Evolutionary conservation across 768 basidiomycete genomes (phyloP), one percentile per base, ranked within the genome.

Genomic region (Boletellus sp.): DNA sequence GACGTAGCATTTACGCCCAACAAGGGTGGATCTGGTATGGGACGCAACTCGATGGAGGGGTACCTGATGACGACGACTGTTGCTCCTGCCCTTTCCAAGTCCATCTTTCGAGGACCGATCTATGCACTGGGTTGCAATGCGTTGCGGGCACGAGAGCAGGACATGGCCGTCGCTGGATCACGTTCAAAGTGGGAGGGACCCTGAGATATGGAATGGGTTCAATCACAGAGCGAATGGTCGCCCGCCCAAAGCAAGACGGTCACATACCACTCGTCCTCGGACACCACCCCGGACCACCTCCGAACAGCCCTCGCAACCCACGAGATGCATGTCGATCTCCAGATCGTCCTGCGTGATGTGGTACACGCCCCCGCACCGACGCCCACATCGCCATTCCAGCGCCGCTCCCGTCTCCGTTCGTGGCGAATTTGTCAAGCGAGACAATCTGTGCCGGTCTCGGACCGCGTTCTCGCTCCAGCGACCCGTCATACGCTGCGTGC

Each of bases 361-460:
- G 59, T 90, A 92, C 17, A 41, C 51, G 6, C 85, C 85, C 38
- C 88, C 87, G 58, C 90, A 93, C 17, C 90, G 80, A 69, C 90
- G 91, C 4, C 67, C 53, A 61, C 88, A 76, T 24, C 57, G 64
- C 84, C 84, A 92, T 38, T 51, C 57, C n/a, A n/a, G n/a, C n/a
- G n/a, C n/a, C 31, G 10, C 15, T 16, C 17, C 40, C 3, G 35
- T 3, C 20, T 43, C 43, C 8, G 20, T 15, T n/a, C 35, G 51
- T 44, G 8, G 39, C 49, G 55, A 90, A 91, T 1, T 90, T 87
- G 40, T 87, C 87, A 33, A 93, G 71, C 3, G 90, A 92, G 33
- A 92, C 70, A 16, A 89, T 69, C 53, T 90, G 84, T 0, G 90
- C 88, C 5, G 90, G 88, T 45, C 90, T 74, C 8, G 84, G 81